phyloP scores from a whole-genome alignment of 2,329 filamentous ascomycete species.

The Didymella glomerata region DNA sequence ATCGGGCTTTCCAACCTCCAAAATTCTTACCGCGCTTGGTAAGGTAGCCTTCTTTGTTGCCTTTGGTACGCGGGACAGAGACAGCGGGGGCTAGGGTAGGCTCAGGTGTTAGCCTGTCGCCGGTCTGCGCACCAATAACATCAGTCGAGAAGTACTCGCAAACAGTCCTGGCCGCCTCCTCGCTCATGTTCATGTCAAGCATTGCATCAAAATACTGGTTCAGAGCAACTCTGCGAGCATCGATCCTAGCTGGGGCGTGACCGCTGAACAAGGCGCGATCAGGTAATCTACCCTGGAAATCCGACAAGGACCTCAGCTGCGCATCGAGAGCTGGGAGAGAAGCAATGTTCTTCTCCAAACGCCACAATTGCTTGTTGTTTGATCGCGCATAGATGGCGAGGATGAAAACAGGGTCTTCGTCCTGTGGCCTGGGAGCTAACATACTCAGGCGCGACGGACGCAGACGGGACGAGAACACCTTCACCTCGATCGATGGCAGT shows the following conservation, averaged over 20 bases:
- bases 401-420: conserved; percentile 94
- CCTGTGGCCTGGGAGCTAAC: conserved; percentile 77
- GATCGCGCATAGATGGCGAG: conserved; percentile 83
- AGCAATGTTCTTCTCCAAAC: conserved; percentile 88
- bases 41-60: conserved; percentile 85
- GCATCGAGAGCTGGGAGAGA: conserved; percentile 85
- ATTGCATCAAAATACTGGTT: conserved; percentile 87
- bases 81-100: conserved; percentile 55
- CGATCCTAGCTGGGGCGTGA: conserved; percentile 91
- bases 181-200: conserved; percentile 82
- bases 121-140: conserved; percentile 66
- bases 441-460: conserved; percentile 89
- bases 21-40: conserved; percentile 99
- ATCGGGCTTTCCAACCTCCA: conserved; percentile 93
- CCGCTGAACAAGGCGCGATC: conserved; percentile 88
- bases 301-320: conserved; percentile 75
- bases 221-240: conserved; percentile 81
- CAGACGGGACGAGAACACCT: conserved; percentile 92
- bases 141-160: conserved; percentile 84
- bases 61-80: conserved; percentile 62
- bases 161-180: conserved; percentile 77
- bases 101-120: conserved; percentile 65
- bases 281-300: conserved; percentile 78
- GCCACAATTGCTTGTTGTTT: conserved; percentile 83
- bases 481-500: conserved; percentile 82